Base-by-base conservation (phyloP, 805 yeast genomes). In the Ogataea salicorniae region DNA sequence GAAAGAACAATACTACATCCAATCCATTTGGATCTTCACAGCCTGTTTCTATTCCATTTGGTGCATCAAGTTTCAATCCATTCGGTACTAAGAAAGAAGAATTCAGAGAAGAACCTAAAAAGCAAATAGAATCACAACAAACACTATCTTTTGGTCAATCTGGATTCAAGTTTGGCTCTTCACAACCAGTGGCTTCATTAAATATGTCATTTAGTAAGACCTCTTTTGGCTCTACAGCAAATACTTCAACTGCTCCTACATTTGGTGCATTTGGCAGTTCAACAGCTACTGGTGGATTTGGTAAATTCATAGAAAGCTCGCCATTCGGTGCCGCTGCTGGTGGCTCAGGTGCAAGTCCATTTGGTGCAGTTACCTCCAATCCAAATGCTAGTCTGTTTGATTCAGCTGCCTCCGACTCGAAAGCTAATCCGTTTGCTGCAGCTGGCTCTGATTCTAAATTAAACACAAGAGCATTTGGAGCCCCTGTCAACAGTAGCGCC, bases 211-310 rank as follows among this genome's bases (percentile, higher is more conserved):
- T 47, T 38, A 40, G 39, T 22, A 34, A 23, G 15, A 17, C 33
- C 16, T 20, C 44, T 34, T 43, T 43, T 37, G 46, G 41, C 31
- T 16, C 15, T 33, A 6, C 26, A 16, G 5, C 34, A 23, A 26
- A 5, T 33, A 11, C 34, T 14, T 33, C 37, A 18, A 36, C 35
- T 53, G 48, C 37, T 34, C 37, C 41, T 34, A 6, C 37, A n/a
- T 9, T 55, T 43, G 60, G 55, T 8, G 29, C 39, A n/a, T 40
- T 57, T 20, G 46, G 49, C 33, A 34, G 49, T n/a, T 23, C 49
- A 5, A 37, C 29, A 8, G 42, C 13, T 11, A 17, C 42, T 50
- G 63, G 64, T 37, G 34, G 54, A 2, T 49, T 55, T 39, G 58
- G 56, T 22, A 46, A 46, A 5, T 14, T 4, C 22, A 15, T 3